These are phyloP conservation scores for Phytophthora tubulina DNA, from an alignment of 352 stramenopile species.

Conservation along the genomic window DNA sequence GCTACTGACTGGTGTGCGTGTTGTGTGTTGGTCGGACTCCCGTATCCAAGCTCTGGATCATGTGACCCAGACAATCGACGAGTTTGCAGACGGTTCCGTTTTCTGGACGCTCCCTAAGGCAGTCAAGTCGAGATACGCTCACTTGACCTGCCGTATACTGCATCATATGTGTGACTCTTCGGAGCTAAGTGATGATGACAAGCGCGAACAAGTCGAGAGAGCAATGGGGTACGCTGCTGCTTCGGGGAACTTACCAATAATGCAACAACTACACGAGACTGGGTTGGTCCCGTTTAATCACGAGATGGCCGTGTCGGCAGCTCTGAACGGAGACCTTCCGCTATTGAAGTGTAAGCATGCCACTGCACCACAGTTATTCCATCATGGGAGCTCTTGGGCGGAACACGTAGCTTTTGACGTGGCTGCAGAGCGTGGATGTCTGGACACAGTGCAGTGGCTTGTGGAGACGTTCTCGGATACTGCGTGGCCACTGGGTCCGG, in stretches of 20 bases:
- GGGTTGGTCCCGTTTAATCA: background rate
- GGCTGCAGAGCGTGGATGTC: conserved; percentile 1
- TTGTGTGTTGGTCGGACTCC: background rate
- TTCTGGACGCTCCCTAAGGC: background rate
- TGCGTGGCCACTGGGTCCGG: conserved; percentile 1
- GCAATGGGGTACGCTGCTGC: background rate
- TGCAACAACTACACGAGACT: conserved; percentile 2
- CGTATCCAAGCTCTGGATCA: conserved; percentile 1
- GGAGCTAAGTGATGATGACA: background rate
- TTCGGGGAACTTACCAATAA: background rate
- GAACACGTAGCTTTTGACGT: background rate
- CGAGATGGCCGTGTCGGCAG: background rate
- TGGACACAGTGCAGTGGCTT: conserved; percentile 6
- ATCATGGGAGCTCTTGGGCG: background rate
- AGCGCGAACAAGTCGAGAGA: background rate
- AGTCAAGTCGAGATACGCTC: background rate
- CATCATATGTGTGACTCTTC: background rate
- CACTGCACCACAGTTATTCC: background rate
- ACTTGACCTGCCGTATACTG: background rate
- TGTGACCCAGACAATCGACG: conserved; percentile 1
- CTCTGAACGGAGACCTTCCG: background rate
- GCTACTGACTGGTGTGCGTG: conserved; percentile 4
- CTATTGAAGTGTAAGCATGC: conserved; percentile 8
- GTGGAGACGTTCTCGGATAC: conserved; percentile 1
- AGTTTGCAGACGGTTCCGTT: conserved; percentile 3